phyloP scores from a whole-genome alignment of 2,329 filamentous ascomycete genomes.

The Byssothecium circinans region DNA sequence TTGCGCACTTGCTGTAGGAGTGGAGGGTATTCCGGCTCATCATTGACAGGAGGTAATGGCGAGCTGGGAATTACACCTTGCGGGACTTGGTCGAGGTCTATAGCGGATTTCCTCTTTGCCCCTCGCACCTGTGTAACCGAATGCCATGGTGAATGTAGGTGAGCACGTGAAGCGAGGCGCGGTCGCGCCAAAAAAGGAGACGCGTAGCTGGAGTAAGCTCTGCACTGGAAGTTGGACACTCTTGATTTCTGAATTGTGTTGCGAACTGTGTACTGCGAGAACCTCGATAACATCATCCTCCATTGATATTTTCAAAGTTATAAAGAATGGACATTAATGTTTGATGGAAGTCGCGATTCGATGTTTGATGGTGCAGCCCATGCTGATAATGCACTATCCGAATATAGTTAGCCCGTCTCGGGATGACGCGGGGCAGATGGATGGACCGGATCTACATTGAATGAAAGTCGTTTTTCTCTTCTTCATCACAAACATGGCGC shows the following conservation, averaged over 20 bases:
- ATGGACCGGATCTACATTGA: neutral
- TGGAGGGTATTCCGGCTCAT: slow-evolving; percentile 72
- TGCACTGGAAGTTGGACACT: neutral
- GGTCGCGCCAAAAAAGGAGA: slow-evolving; percentile 25
- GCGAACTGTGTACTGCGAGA: slow-evolving; percentile 12
- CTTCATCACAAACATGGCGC: slow-evolving; percentile 55
- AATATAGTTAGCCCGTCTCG: slow-evolving; percentile 21
- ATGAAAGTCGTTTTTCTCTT: neutral
- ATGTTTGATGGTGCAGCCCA: neutral
- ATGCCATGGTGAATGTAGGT: slow-evolving; percentile 15
- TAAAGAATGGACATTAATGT: neutral
- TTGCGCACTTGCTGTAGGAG: slow-evolving; percentile 82
- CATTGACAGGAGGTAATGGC: slow-evolving; percentile 45
- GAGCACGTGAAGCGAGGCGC: slow-evolving; percentile 33
- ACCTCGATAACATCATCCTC: slow-evolving; percentile 24
- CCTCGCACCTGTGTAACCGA: slow-evolving; percentile 31
- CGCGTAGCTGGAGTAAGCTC: slow-evolving; percentile 1
- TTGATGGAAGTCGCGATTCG: slow-evolving; percentile 1
- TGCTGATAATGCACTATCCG: slow-evolving; percentile 17
- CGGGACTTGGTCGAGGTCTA: slow-evolving; percentile 50
- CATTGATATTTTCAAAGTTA: neutral
- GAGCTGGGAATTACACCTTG: slow-evolving; percentile 57
- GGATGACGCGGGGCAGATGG: slow-evolving; percentile 24
- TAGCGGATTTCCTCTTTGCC: slow-evolving; percentile 45
- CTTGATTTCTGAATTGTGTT: neutral